A percentile compares a stretch with the other conserved stretches of the same genome.
These are phyloP conservation scores for Candida sp. DNA, from an alignment of 1,139 yeast species.

Conservation along the genomic window DNA sequence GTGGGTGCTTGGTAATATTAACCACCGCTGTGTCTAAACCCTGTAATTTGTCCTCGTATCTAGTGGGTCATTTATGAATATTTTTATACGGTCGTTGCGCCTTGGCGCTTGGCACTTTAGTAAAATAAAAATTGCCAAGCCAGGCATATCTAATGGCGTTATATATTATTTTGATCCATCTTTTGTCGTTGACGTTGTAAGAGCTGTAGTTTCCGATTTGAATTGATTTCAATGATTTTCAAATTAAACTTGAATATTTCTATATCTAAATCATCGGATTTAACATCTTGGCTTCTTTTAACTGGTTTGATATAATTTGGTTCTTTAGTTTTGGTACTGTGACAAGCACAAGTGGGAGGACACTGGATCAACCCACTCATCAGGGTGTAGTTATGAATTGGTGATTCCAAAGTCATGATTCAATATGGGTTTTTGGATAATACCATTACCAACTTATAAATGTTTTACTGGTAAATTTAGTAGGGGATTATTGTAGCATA, in stretches of 20 bases:
- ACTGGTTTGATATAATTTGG: background rate
- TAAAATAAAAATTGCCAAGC: background rate
- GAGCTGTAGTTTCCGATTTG: background rate
- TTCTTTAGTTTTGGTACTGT: background rate
- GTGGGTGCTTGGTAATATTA: too few species aligned
- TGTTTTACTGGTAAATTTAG: too few species aligned
- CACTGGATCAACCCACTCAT: background rate
- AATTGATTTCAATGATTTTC: slow-evolving; percentile 1
- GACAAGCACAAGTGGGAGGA: background rate
- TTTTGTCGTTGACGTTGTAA: background rate
- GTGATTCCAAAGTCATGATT: background rate
- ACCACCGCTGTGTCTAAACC: too few species aligned
- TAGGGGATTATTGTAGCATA: too few species aligned
- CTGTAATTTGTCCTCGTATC: too few species aligned
- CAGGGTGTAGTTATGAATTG: background rate
- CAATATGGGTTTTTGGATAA: background rate
- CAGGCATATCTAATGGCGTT: background rate
- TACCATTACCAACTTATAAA: too few species aligned
- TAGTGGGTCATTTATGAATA: too few species aligned
- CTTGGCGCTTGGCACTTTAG: background rate
- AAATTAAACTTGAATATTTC: background rate
- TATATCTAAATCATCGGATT: background rate
- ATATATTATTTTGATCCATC: background rate
- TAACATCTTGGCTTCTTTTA: background rate
- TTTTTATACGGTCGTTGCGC: too few species aligned